Conservation (phyloP, 805 yeast species). For the Diddensiella transvaalensis region DNA sequence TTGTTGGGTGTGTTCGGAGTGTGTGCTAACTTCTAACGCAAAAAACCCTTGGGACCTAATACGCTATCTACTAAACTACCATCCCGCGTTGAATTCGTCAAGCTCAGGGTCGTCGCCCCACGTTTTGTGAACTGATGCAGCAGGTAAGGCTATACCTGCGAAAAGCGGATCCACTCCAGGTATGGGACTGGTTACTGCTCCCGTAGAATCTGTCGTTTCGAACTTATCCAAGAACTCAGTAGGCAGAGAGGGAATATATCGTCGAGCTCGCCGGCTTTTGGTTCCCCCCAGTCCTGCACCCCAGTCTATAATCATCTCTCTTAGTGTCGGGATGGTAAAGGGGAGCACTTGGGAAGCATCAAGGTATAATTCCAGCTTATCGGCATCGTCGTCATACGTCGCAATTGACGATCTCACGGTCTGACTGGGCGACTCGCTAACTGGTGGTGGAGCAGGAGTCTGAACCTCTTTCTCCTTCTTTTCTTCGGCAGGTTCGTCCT, state of each 20-base stretch:
- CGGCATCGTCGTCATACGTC: conserved; percentile 18
- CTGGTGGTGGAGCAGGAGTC: conserved; percentile 9
- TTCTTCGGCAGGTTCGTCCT: background rate
- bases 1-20: background rate
- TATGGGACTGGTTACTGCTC: conserved; percentile 5
- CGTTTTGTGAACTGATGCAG: conserved; percentile 25
- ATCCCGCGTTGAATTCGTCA: conserved; percentile 20
- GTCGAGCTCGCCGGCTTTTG: conserved; percentile 48
- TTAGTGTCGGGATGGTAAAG: conserved; percentile 64
- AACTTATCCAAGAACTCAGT: conserved; percentile 64
- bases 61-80: conserved; percentile 10
- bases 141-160: conserved; percentile 21
- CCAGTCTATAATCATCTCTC: conserved; percentile 69
- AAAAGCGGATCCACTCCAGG: conserved; percentile 17
- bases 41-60: background rate
- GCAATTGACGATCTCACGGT: conserved; percentile 10
- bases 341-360: conserved; percentile 39
- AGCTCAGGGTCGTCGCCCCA: conserved; percentile 27
- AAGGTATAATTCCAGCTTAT: conserved; percentile 29
- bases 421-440: background rate
- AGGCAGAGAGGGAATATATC: conserved; percentile 71
- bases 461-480: background rate
- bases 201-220: conserved; percentile 43
- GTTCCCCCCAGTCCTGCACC: conserved; percentile 73
- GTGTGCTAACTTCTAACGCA: background rate